Base-by-base conservation (phyloP, 306 rosid genomes). In the Rosa persica region DNA sequence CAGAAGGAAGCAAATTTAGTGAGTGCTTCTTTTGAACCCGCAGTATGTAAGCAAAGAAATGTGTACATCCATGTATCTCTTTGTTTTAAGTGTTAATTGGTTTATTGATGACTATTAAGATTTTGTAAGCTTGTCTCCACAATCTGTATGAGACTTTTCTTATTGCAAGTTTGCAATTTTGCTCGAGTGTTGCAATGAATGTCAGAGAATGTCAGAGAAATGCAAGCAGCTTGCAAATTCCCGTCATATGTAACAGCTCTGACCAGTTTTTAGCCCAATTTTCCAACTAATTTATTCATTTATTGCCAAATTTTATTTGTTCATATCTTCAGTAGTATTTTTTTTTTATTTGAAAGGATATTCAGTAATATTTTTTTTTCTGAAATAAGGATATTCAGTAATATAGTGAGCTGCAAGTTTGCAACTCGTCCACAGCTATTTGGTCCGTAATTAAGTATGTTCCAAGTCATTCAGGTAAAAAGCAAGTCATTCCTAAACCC, bases 1-100 rank as follows among this genome's bases (percentile, higher is more conserved):
- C 51, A 19, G 68, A 77, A 76, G 73, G 73, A 81, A 66, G 73
- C 77, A 80, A 81, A 79, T 81, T 88, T 84, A 86, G 84, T 87
- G 47, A 69, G 79, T 81, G 88, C 87, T 80, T 48, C 83, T 83
- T 75, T 64, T 55, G 60, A 70, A 83, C 81, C 78, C 78, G 76
- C 25, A 83, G 76, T 73, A 69, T 49, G 68, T 67, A 64, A 67
- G 51, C 70, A 39, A 71, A 79, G 79, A 7, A 52, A 70, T 69
- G 22, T 80, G 67, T 40, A 69, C 43, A 3, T 57, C 5, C 6
- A 13, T 48, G 6, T 73, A 0, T 39, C 38, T 74, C 54, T 57
- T 57, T 44, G 57, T 25, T 64, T 64, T 20, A 11, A 23, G 51
- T 5, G 4, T 0, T 42, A 36, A 15, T 52, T 44, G 7, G 74